These are phyloP conservation scores for Phytophthora multivora DNA, from an alignment of 352 stramenopile genomes.

Conservation along the genomic window DNA sequence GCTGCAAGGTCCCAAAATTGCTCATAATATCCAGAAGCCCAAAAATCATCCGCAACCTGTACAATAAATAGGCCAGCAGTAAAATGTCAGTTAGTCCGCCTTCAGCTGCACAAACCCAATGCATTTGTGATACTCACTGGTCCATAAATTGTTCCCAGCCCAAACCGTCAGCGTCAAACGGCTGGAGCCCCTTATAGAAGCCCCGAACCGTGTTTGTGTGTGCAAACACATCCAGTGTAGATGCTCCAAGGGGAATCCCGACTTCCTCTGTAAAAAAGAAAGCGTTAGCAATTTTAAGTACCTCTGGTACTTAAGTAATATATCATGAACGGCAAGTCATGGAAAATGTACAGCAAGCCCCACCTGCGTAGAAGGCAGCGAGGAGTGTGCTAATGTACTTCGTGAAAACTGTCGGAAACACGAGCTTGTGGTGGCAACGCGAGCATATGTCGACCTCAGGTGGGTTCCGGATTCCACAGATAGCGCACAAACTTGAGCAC, in stretches of 20 bases:
- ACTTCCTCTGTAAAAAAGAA: slow-evolving; percentile 58
- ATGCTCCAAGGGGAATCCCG: slow-evolving; percentile 70
- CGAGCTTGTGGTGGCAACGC: slow-evolving; percentile 59
- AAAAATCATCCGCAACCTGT: slow-evolving; percentile 83
- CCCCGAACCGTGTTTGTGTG: slow-evolving; percentile 69
- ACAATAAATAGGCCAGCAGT: neutral
- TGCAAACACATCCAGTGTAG: slow-evolving; percentile 71
- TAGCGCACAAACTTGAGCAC: slow-evolving; percentile 73
- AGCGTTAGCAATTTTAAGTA: neutral
- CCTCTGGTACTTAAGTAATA: neutral
- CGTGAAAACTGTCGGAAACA: slow-evolving; percentile 78
- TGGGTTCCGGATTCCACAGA: slow-evolving; percentile 77
- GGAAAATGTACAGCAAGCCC: neutral
- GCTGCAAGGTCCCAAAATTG: slow-evolving; percentile 75
- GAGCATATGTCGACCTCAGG: slow-evolving; percentile 62
- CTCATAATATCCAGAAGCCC: slow-evolving; percentile 77
- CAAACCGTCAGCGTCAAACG: slow-evolving; percentile 65
- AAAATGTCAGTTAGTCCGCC: slow-evolving; percentile 3
- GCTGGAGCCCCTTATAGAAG: slow-evolving; percentile 76
- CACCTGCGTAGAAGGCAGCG: slow-evolving; percentile 77
- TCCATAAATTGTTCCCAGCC: slow-evolving; percentile 69
- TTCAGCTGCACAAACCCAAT: neutral
- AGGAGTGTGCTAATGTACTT: slow-evolving; percentile 80
- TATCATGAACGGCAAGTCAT: neutral
- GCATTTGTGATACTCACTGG: slow-evolving; percentile 46